These are phyloP conservation scores for Xylaria sp. DNA, from an alignment of 2,329 filamentous ascomycete species.

Conservation along the genomic window DNA sequence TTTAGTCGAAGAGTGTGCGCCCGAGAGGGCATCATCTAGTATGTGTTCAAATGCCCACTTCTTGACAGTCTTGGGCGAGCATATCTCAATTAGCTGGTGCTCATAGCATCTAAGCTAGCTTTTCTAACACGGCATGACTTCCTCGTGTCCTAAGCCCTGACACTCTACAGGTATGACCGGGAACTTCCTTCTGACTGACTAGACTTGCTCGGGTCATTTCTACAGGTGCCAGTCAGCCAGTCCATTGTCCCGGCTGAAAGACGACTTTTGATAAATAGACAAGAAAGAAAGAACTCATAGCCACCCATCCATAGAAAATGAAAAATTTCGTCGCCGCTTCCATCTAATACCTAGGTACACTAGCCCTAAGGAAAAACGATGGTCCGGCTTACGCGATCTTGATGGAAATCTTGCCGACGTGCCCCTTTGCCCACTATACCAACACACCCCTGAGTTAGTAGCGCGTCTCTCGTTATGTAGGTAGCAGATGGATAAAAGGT, in stretches of 20 bases:
- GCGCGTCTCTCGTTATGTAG: not conserved
- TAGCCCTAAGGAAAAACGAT: not conserved
- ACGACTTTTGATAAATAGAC: not conserved
- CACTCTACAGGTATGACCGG: conserved; percentile 10
- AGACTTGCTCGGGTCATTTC: conserved; percentile 2
- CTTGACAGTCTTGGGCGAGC: too few relatives aligned
- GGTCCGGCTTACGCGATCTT: conserved; percentile 53
- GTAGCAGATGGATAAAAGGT: not conserved
- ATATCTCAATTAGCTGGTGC: not conserved
- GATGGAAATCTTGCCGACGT: conserved; percentile 67
- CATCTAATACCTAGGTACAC: not conserved
- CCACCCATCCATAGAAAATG: conserved; percentile 1
- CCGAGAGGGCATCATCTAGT: not conserved
- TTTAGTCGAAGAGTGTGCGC: not conserved
- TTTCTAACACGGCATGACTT: not conserved
- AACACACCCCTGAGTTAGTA: conserved; percentile 16
- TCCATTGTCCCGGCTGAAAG: conserved; percentile 7
- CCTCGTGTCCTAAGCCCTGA: too few relatives aligned
- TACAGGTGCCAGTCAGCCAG: conserved; percentile 14
- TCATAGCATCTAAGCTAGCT: not conserved
- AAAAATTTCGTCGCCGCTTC: not conserved
- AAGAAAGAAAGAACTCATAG: not conserved
- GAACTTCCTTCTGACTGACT: not conserved
- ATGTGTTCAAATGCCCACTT: not conserved
- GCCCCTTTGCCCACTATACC: conserved; percentile 59